These are phyloP conservation scores for Amauroascus verrucosus DNA, from an alignment of 2,329 filamentous ascomycete genomes.

Conservation along the genomic window DNA sequence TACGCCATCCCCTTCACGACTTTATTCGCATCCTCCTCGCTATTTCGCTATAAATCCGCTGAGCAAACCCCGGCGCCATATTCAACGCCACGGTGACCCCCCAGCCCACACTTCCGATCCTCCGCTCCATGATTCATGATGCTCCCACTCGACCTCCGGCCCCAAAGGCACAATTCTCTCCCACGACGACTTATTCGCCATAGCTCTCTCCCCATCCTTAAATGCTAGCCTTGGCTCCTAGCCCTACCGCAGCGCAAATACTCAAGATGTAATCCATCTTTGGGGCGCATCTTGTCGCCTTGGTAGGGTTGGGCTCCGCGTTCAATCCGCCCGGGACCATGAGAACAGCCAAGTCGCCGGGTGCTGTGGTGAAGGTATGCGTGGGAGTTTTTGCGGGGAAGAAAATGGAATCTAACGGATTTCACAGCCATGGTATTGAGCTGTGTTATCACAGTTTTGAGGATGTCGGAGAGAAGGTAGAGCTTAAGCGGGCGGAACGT, in stretches of 20 bases:
- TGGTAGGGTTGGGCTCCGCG: too few species aligned
- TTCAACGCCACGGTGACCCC: slow-evolving; percentile 56
- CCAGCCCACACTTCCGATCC: slow-evolving; percentile 58
- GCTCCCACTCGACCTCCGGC: slow-evolving; percentile 49
- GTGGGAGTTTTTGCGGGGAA: slow-evolving; percentile 38
- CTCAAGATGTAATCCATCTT: slow-evolving; percentile 52
- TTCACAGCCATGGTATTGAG: slow-evolving; percentile 6
- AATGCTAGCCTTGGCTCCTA: slow-evolving; percentile 50
- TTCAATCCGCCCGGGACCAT: slow-evolving; percentile 33
- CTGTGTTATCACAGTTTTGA: slow-evolving; percentile 27
- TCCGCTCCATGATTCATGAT: slow-evolving; percentile 52
- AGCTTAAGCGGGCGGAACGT: slow-evolving; percentile 19
- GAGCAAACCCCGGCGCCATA: too few species aligned
- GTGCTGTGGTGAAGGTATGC: slow-evolving; percentile 21
- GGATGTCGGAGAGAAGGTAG: slow-evolving; percentile 24
- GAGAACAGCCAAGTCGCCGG: slow-evolving; percentile 2
- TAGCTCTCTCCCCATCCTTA: slow-evolving; percentile 52
- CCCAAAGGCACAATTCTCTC: slow-evolving; percentile 39
- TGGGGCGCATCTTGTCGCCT: too few species aligned
- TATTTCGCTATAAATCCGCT: too few species aligned
- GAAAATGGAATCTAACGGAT: slow-evolving; percentile 20
- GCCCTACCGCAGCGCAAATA: slow-evolving; percentile 54
- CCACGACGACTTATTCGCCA: slow-evolving; percentile 56
- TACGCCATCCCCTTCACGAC: slow-evolving; percentile 50
- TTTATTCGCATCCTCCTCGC: slow-evolving; percentile 40